Conservation (phyloP, 345 rosid species). For the Melastoma malabathricum region DNA sequence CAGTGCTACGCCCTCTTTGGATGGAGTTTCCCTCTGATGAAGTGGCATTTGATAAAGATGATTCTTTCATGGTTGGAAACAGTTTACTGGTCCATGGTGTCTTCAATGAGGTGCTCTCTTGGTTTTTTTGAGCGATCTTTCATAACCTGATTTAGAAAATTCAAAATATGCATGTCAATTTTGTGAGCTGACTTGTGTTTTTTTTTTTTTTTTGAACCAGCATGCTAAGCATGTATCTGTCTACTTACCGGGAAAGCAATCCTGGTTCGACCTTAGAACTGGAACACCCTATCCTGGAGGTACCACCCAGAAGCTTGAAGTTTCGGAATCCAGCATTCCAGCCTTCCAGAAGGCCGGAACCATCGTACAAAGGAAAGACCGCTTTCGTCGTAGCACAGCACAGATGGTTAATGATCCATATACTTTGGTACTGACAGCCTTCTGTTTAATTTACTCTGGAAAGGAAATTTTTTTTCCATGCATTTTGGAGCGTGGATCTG, state of each 20-base stretch:
- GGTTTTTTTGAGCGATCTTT: neutral
- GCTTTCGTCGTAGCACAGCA: constrained; percentile 83
- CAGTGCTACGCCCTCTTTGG: constrained; percentile 87
- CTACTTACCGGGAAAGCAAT: constrained; percentile 83
- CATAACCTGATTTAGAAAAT: too few relatives aligned
- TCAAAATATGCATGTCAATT: neutral
- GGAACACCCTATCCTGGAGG: constrained; percentile 61
- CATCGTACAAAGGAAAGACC: constrained; percentile 79
- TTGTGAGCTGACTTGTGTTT: constrained; percentile 1
- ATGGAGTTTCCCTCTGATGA: constrained; percentile 97
- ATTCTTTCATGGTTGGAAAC: constrained; percentile 94
- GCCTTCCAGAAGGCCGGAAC: constrained; percentile 97
- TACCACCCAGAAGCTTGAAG: constrained; percentile 53
- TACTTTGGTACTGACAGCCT: constrained; percentile 47
- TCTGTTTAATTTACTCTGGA: neutral
- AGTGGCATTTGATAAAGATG: constrained; percentile 71
- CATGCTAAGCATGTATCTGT: constrained; percentile 55
- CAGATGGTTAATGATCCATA: constrained; percentile 95
- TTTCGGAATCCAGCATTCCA: constrained; percentile 74
- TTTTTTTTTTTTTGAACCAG: constrained; percentile 18
- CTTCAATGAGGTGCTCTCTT: constrained; percentile 51
- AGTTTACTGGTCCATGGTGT: constrained; percentile 91
- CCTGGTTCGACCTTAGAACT: constrained; percentile 77
- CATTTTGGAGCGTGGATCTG: neutral
- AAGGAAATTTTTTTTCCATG: neutral